These are phyloP conservation scores for Pythium sukuiense DNA, from an alignment of 352 stramenopile genomes.

Conservation along the genomic window DNA sequence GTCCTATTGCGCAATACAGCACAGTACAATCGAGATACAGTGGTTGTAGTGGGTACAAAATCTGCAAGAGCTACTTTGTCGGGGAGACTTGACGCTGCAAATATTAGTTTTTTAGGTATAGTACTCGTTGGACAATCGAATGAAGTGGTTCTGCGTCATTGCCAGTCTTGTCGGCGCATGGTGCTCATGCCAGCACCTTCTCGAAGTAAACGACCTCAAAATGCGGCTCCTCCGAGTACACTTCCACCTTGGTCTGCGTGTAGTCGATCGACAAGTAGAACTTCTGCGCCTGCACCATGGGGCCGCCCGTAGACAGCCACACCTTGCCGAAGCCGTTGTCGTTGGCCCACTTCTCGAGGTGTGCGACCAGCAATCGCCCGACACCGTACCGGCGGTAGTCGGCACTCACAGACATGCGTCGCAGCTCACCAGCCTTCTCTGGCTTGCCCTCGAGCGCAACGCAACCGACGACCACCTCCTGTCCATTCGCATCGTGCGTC, in stretches of 20 bases:
- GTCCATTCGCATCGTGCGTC: constrained; percentile 11
- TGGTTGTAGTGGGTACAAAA: too few species aligned
- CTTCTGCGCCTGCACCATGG: constrained; percentile 35
- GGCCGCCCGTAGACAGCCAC: constrained; percentile 36
- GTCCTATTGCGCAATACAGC: too few species aligned
- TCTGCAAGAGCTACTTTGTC: too few species aligned
- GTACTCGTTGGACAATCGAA: too few species aligned
- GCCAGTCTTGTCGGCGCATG: too few species aligned
- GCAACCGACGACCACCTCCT: constrained; percentile 30
- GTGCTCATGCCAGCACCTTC: too few species aligned
- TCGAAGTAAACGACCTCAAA: too few species aligned
- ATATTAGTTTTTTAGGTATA: too few species aligned
- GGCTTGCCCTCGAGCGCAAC: constrained; percentile 31
- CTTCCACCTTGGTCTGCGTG: background rate
- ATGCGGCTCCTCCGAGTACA: too few species aligned
- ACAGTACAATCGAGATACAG: too few species aligned
- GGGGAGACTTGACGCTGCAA: too few species aligned
- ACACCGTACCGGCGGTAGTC: constrained; percentile 37
- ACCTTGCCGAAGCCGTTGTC: constrained; percentile 31
- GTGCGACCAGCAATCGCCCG: constrained; percentile 33
- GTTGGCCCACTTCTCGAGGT: constrained; percentile 43
- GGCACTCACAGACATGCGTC: constrained; percentile 45
- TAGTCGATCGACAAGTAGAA: constrained; percentile 31
- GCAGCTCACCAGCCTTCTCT: constrained; percentile 29
- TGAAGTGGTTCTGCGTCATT: too few species aligned